These are phyloP conservation scores for Aspergillus diversus DNA, from an alignment of 495 filamentous ascomycete species.

Conservation along the genomic window DNA sequence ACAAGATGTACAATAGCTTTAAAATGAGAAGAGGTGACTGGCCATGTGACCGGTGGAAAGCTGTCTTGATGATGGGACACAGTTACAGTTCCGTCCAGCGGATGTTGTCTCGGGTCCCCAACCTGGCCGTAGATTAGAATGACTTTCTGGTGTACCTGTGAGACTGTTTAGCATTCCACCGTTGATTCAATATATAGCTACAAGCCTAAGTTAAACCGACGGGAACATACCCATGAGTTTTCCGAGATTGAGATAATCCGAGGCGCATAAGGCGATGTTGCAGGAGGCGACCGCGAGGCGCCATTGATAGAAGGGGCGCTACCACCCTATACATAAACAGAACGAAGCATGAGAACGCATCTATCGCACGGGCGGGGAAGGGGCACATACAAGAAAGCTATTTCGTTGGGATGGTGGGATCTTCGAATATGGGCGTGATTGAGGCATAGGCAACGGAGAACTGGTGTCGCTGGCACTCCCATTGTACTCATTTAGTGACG, in stretches of 20 bases:
- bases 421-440: constrained; percentile 49
- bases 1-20: constrained; percentile 86
- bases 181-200: neutral
- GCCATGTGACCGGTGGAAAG: constrained; percentile 81
- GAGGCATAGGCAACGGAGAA: constrained; percentile 38
- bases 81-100: constrained; percentile 77
- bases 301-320: constrained; percentile 56
- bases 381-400: constrained; percentile 50
- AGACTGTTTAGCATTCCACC: neutral
- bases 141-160: constrained; percentile 85
- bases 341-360: constrained; percentile 10
- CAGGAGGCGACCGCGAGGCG: constrained; percentile 52
- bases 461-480: constrained; percentile 39
- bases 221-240: constrained; percentile 72
- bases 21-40: constrained; percentile 83
- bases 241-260: constrained; percentile 75
- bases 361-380: neutral
- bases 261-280: constrained; percentile 77
- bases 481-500: constrained; percentile 52
- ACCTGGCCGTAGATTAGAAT: constrained; percentile 79
- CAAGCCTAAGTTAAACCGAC: neutral
- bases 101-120: constrained; percentile 69
- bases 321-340: constrained; percentile 33
- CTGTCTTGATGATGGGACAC: constrained; percentile 81
- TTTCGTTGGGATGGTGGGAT: constrained; percentile 51